These are phyloP conservation scores for Bisporella sp. DNA, from an alignment of 2,329 filamentous ascomycete species.

Conservation along the genomic window DNA sequence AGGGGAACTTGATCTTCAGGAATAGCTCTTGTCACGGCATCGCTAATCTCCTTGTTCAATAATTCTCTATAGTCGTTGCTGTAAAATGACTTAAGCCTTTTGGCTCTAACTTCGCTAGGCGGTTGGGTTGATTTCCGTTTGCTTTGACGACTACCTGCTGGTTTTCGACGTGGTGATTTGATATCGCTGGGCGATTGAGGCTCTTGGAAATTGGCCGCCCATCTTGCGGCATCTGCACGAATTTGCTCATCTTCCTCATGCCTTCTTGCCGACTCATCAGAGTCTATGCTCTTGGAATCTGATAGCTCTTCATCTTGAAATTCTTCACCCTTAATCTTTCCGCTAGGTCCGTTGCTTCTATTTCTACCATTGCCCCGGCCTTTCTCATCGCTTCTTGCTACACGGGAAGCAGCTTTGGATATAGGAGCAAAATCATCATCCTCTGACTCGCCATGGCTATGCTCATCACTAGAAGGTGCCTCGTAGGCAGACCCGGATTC, in stretches of 20 bases:
- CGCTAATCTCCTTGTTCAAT: constrained; percentile 51
- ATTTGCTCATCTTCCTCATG: constrained; percentile 6
- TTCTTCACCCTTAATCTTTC: too few relatives aligned
- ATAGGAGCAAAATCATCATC: neutral
- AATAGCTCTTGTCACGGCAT: constrained; percentile 33
- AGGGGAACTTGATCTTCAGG: constrained; percentile 26
- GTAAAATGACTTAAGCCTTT: constrained; percentile 34
- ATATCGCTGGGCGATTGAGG: constrained; percentile 18
- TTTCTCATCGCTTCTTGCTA: neutral
- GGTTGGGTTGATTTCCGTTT: constrained; percentile 18
- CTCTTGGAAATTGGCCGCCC: constrained; percentile 22
- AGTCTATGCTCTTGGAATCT: neutral
- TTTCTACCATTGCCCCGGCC: neutral
- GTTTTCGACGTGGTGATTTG: constrained; percentile 12
- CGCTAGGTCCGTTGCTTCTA: neutral
- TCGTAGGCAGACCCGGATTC: constrained; percentile 24
- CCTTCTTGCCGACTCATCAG: neutral
- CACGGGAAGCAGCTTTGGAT: constrained; percentile 3
- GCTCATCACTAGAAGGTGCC: constrained; percentile 11
- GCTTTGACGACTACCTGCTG: neutral
- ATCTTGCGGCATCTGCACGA: constrained; percentile 13
- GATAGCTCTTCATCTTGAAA: neutral
- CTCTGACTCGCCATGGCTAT: constrained; percentile 7
- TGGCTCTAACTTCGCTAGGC: constrained; percentile 15
- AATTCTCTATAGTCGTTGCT: constrained; percentile 42